These are phyloP conservation scores for Candida incommunis DNA, from an alignment of 805 yeast genomes.

Conservation along the genomic window DNA sequence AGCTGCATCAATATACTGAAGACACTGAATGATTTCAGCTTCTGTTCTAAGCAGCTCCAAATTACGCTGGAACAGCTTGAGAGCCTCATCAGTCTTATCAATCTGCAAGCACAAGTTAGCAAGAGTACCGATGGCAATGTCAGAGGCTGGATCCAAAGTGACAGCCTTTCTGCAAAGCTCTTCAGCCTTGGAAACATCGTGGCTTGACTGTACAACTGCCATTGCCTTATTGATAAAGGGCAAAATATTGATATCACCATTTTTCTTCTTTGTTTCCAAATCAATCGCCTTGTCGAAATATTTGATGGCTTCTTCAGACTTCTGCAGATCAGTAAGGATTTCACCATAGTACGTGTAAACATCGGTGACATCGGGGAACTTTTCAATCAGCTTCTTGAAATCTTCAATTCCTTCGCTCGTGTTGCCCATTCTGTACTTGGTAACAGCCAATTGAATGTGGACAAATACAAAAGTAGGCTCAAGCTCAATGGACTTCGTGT, in stretches of 20 bases:
- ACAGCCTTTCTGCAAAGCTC: constrained; percentile 59
- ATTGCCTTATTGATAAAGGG: constrained; percentile 87
- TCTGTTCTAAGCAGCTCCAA: constrained; percentile 69
- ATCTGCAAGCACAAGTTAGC: constrained; percentile 84
- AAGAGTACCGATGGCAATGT: constrained; percentile 76
- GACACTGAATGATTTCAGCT: constrained; percentile 81
- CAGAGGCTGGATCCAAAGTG: constrained; percentile 74
- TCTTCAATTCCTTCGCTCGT: constrained; percentile 43
- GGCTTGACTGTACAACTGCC: constrained; percentile 23
- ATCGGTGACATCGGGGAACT: constrained; percentile 79
- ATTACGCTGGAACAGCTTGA: constrained; percentile 67
- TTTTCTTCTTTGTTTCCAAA: constrained; percentile 44
- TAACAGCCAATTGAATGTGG: constrained; percentile 85
- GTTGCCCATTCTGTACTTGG: constrained; percentile 66
- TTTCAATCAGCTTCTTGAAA: constrained; percentile 38
- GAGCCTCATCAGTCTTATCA: constrained; percentile 72
- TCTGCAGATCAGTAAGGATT: constrained; percentile 70
- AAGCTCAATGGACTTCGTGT: constrained; percentile 58
- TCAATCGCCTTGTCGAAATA: constrained; percentile 80
- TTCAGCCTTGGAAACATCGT: constrained; percentile 43
- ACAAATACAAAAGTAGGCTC: constrained; percentile 71
- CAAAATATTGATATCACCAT: constrained; percentile 69
- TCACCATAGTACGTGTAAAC: constrained; percentile 95
- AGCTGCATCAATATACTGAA: constrained; percentile 84
- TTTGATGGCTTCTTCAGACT: constrained; percentile 53